Base-by-base conservation (phyloP, 257 asterid genomes). In the Solanum piurae region DNA sequence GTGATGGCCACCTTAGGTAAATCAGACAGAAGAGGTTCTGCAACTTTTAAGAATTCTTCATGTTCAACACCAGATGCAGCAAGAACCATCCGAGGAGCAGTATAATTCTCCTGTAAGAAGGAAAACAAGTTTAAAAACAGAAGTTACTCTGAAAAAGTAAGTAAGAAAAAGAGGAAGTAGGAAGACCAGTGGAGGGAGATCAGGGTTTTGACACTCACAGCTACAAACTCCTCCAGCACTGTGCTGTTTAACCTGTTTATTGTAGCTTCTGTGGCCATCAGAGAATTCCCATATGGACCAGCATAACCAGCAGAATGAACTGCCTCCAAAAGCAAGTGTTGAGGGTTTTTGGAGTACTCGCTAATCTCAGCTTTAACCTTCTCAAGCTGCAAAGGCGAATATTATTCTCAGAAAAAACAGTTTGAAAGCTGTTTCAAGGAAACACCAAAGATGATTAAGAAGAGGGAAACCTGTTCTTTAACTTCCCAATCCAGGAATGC, bases 401-500 rank as follows among this genome's bases (percentile, higher is more conserved):
- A 62, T 44, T 62, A 83, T 68, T 23, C 58, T 88, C 29, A 40
- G 25, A 80, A 75, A 62, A 52, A 40, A 62, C 20, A 38, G n/a
- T 7, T n/a, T 27, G 25, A 55, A 8, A 34, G 37, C 34, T 1
- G 11, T 34, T 86, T 34, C 84, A 37, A 73, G 52, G 21, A 5
- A 2, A 74, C 16, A 34, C n/a, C 14, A n/a, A 76, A 18, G 72
- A 89, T 49, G 85, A 49, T 11, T 14, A 33, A 49, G 34, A 86
- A 72, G 60, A 71, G 66, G 38, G n/a, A 44, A 89, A 96, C 99
- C 99, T 96, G 99, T 79, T 97, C 99, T 33, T 88, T 91, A 87
- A 95, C 98, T 93, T 97, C 99, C 99, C 99, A 97, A 75, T 97
- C 99, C 90, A 95, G 90, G 88, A 95, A 97, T 2, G 95, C 98